Percentiles rank a stretch among this genome's conserved stretches.
Evolutionary conservation across 2,329 filamentous ascomycete genomes (phyloP).

Genomic region (Aureobasidium sp.): DNA sequence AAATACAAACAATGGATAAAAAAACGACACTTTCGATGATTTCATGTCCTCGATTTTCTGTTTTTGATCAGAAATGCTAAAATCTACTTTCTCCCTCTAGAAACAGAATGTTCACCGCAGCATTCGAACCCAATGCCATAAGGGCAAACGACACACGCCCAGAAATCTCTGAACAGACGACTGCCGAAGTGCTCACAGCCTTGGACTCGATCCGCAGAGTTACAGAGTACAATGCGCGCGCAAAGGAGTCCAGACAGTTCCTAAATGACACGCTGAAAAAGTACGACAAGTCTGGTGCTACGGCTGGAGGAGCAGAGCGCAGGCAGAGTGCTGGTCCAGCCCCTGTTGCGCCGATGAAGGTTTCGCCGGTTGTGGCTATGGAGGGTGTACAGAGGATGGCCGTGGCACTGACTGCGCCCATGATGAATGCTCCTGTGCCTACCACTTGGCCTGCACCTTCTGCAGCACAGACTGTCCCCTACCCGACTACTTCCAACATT

Average conservation of each 20-base stretch:
- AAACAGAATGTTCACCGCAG: constrained; percentile 3
- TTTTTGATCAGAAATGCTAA: neutral
- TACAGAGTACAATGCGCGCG: neutral
- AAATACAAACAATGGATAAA: too few relatives aligned
- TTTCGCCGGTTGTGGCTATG: neutral
- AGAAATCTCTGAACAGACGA: neutral
- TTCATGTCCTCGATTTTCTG: neutral
- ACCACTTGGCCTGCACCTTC: neutral
- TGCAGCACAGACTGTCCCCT: neutral
- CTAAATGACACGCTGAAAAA: neutral
- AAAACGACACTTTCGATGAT: too few relatives aligned
- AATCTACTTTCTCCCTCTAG: neutral
- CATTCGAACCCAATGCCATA: constrained; percentile 5
- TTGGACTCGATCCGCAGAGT: neutral
- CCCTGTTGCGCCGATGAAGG: neutral
- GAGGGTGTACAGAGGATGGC: neutral
- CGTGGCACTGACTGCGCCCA: neutral
- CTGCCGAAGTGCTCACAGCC: neutral
- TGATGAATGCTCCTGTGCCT: neutral
- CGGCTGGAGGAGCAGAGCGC: neutral
- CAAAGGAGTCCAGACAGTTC: neutral
- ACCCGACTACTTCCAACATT: neutral
- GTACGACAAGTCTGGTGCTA: neutral
- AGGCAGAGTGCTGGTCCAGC: neutral
- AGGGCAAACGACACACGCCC: neutral